Percentiles rank a stretch among this genome's conserved stretches.
phyloP scores from a whole-genome alignment of 2,329 filamentous ascomycete genomes.

The Emergomyces orientalis region DNA sequence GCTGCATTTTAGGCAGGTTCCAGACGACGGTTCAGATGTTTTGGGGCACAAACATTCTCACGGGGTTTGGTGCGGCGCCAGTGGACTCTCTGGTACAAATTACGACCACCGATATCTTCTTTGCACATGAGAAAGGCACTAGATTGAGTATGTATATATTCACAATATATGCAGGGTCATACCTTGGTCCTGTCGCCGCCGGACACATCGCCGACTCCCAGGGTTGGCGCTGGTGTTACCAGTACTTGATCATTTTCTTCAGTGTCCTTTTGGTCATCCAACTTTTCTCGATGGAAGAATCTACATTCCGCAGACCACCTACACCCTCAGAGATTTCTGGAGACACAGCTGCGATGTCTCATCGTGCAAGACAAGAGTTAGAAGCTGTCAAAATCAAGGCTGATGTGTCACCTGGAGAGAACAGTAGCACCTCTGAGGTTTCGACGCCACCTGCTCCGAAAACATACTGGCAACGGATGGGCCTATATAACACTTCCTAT shows the following conservation, averaged over 20 bases:
- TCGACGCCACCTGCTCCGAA: conserved; percentile 25
- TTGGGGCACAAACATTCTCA: conserved; percentile 11
- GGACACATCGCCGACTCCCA: conserved; percentile 30
- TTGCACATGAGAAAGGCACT: conserved; percentile 37
- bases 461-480: conserved; percentile 37
- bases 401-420: neutral
- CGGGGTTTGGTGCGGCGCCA: conserved; percentile 36
- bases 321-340: conserved; percentile 7
- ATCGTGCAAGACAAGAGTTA: conserved; percentile 6
- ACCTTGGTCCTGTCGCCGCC: conserved; percentile 27
- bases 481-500: conserved; percentile 21
- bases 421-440: neutral
- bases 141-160: conserved; percentile 39
- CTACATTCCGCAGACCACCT: conserved; percentile 41
- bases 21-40: conserved; percentile 10
- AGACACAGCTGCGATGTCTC: neutral
- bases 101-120: conserved; percentile 39
- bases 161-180: conserved; percentile 39
- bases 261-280: conserved; percentile 38
- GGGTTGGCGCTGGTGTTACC: conserved; percentile 46
- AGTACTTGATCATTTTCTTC: conserved; percentile 39
- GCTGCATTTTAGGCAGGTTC: conserved; percentile 13
- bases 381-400: conserved; percentile 6
- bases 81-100: conserved; percentile 43
- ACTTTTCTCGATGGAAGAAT: conserved; percentile 54